phyloP scores from a whole-genome alignment of 495 filamentous ascomycete genomes.

The Penicillium arizonense region DNA sequence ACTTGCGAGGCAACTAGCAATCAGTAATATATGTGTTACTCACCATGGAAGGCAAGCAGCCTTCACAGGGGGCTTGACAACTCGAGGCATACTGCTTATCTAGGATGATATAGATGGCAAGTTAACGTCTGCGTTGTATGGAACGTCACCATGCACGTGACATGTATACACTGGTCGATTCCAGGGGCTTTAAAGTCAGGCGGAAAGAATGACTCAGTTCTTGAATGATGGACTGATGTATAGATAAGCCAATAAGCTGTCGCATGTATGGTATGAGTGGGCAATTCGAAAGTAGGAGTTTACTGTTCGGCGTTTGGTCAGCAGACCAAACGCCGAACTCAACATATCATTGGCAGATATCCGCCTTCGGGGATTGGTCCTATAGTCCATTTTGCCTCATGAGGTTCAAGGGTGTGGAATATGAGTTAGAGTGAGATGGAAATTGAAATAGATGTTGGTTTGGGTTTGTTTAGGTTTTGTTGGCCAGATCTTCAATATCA shows the following conservation, averaged over 20 bases:
- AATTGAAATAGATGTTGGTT: too few species aligned
- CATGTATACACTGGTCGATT: neutral
- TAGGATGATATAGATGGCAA: neutral
- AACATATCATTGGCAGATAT: neutral
- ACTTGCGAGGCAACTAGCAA: conserved; percentile 4
- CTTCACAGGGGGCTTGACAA: conserved; percentile 44
- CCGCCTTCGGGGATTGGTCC: neutral
- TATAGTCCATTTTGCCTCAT: too few species aligned
- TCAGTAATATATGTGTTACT: conserved; percentile 6
- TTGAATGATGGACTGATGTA: too few species aligned
- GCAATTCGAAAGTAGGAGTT: neutral
- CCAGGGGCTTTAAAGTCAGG: too few species aligned
- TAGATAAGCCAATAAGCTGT: too few species aligned
- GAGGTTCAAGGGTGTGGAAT: too few species aligned
- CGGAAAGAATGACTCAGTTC: too few species aligned
- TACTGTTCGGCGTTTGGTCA: conserved; percentile 9
- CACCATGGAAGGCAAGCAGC: conserved; percentile 55
- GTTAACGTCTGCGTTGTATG: neutral
- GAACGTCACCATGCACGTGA: conserved; percentile 1
- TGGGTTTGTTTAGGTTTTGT: too few species aligned
- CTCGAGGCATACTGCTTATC: conserved; percentile 7
- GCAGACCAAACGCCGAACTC: conserved; percentile 6
- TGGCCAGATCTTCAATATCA: too few species aligned
- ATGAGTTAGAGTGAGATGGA: too few species aligned
- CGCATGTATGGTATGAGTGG: too few species aligned